These are phyloP conservation scores for Calonectria montana DNA, from an alignment of 2,329 filamentous ascomycete genomes.

Conservation along the genomic window DNA sequence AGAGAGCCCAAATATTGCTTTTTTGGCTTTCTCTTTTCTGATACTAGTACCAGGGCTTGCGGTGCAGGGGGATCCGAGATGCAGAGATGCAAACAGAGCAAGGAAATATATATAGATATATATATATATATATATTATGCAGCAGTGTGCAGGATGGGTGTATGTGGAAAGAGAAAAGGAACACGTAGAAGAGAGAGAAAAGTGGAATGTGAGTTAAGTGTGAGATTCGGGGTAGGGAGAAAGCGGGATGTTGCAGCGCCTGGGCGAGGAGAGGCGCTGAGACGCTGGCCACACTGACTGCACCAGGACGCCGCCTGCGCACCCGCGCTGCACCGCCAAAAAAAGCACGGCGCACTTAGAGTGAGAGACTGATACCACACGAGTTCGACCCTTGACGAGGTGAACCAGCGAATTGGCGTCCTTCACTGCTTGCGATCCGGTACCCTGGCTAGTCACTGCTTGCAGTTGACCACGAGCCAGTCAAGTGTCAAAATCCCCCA, in stretches of 20 bases:
- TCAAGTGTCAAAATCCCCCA: not conserved
- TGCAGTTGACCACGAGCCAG: not conserved
- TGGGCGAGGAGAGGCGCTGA: constrained; percentile 1
- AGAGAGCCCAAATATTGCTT: constrained; percentile 10
- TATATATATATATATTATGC: not conserved
- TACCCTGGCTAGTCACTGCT: not conserved
- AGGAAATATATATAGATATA: not conserved
- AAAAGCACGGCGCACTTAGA: not conserved
- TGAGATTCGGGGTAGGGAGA: constrained; percentile 16
- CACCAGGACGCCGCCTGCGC: constrained; percentile 1
- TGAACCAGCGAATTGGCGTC: constrained; percentile 14
- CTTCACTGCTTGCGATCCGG: not conserved
- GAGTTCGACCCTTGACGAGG: constrained; percentile 7
- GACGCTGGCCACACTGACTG: constrained; percentile 4
- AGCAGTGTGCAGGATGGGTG: not conserved
- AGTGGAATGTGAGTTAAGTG: constrained; percentile 21
- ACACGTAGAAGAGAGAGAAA: constrained; percentile 14
- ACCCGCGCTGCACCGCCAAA: constrained; percentile 7
- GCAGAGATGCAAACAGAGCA: constrained; percentile 13
- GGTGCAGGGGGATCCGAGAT: not conserved
- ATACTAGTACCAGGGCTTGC: constrained; percentile 1
- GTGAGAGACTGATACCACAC: not conserved
- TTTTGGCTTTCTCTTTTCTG: constrained; percentile 14
- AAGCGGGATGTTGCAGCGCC: not conserved
- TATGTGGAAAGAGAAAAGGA: not conserved